A percentile compares a stretch with the other conserved stretches of the same genome.
Evolutionary conservation across 441 rosid species (phyloP).

Genomic region (Mallotus japonicus): DNA sequence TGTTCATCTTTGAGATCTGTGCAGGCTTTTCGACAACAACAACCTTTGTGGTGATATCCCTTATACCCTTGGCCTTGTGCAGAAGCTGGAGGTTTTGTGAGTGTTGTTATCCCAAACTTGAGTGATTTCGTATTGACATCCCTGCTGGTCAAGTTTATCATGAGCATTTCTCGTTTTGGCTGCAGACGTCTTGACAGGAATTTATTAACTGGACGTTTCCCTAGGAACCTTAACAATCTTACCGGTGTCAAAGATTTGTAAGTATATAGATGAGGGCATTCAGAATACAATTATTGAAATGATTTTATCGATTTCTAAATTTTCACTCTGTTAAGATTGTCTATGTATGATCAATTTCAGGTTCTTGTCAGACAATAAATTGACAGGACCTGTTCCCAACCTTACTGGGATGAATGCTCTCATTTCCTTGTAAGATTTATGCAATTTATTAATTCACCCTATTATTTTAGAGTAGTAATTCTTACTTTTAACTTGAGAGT

Average conservation of each 20-base stretch:
- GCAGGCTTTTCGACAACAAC: constrained; percentile 72
- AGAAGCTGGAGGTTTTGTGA: constrained; percentile 58
- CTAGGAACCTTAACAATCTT: constrained; percentile 55
- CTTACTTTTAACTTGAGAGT: neutral
- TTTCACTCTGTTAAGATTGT: constrained; percentile 9
- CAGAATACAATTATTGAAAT: neutral
- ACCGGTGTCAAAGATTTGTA: constrained; percentile 53
- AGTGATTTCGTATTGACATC: neutral
- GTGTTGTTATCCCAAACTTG: constrained; percentile 32
- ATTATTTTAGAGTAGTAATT: no score
- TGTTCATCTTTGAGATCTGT: neutral
- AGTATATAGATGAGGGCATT: constrained; percentile 25
- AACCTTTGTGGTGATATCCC: constrained; percentile 56
- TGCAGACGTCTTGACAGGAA: constrained; percentile 76
- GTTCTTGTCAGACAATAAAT: constrained; percentile 59
- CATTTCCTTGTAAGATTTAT: constrained; percentile 48
- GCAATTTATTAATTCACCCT: neutral
- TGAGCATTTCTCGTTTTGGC: constrained; percentile 3
- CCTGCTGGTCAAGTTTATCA: constrained; percentile 5
- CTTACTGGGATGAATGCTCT: constrained; percentile 54
- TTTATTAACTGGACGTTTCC: constrained; percentile 43
- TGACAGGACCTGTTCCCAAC: constrained; percentile 61
- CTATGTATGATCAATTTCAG: constrained; percentile 36
- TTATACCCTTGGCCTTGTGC: constrained; percentile 55
- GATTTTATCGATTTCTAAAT: neutral